Conservation (phyloP, 352 stramenopile species). For the Pythium brachiatum region DNA sequence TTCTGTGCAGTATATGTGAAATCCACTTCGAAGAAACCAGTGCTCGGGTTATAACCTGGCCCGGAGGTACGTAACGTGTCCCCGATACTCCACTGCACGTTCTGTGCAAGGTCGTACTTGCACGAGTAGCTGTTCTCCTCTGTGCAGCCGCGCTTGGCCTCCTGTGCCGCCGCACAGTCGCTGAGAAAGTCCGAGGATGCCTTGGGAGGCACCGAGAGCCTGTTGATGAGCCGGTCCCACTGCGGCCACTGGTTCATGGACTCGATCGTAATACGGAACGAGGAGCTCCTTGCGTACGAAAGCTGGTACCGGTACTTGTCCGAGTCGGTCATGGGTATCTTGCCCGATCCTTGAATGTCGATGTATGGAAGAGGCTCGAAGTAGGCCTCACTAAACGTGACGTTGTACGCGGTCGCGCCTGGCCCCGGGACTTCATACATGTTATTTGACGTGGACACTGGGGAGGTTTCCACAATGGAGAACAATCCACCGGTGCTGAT, state of each 20-base stretch:
- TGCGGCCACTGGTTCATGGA: background rate
- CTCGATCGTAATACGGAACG: background rate
- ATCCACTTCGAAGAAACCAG: background rate
- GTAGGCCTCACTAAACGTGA: too few relatives aligned
- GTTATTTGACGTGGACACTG: background rate
- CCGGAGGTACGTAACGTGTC: background rate
- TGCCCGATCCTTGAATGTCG: too few relatives aligned
- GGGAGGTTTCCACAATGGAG: too few relatives aligned
- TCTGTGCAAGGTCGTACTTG: background rate
- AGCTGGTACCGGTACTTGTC: too few relatives aligned
- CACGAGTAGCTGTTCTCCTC: background rate
- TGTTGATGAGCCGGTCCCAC: background rate
- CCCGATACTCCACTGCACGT: too few relatives aligned
- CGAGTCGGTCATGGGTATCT: too few relatives aligned
- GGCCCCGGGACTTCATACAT: background rate
- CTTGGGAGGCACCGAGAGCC: background rate
- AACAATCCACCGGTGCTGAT: too few relatives aligned
- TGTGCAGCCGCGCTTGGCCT: background rate
- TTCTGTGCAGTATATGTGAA: background rate
- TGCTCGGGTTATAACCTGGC: background rate
- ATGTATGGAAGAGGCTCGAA: too few relatives aligned
- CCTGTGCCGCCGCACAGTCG: background rate
- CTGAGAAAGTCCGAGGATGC: too few relatives aligned
- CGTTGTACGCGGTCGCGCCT: too few relatives aligned
- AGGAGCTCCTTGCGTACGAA: too few relatives aligned